These are phyloP conservation scores for Pouteria campechiana DNA, from an alignment of 179 eudicot genomes.

Conservation along the genomic window DNA sequence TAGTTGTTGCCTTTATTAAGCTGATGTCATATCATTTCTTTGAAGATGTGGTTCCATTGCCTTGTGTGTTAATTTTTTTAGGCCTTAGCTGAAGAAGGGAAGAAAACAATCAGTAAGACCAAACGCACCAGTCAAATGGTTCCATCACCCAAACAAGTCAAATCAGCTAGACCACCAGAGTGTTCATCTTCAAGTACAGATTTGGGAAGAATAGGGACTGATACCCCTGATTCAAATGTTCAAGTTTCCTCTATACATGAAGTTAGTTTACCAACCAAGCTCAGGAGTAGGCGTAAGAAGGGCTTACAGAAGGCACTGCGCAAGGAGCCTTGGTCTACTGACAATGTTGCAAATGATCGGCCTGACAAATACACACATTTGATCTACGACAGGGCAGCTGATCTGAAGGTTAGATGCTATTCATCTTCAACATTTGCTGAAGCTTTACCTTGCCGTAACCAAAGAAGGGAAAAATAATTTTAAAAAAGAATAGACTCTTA, in stretches of 20 bases:
- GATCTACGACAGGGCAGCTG: conserved; percentile 20
- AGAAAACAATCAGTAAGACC: conserved; percentile 32
- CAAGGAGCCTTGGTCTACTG: conserved; percentile 23
- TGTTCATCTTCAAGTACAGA: conserved; percentile 53
- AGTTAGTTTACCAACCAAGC: conserved; percentile 34
- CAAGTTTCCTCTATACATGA: conserved; percentile 33
- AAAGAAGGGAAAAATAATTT: too few species aligned
- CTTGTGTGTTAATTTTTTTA: too few species aligned
- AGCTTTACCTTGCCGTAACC: too few species aligned
- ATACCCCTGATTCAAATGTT: conserved; percentile 45
- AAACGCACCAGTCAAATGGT: conserved; percentile 39
- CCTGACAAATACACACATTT: conserved; percentile 20
- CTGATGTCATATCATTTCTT: too few species aligned
- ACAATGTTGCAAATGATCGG: conserved; percentile 24
- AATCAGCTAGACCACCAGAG: conserved; percentile 37
- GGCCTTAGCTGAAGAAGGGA: too few species aligned
- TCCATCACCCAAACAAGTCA: conserved; percentile 42
- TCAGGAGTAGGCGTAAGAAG: conserved; percentile 67
- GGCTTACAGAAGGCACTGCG: conserved; percentile 29
- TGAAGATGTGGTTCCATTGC: too few species aligned
- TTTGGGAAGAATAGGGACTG: conserved; percentile 61
- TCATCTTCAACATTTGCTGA: neutral
- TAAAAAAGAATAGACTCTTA: too few species aligned
- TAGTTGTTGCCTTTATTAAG: too few species aligned
- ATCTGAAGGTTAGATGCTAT: conserved; percentile 36